Conservation (phyloP, 768 basidiomycete species). For the Pulveroboletus sp. region DNA sequence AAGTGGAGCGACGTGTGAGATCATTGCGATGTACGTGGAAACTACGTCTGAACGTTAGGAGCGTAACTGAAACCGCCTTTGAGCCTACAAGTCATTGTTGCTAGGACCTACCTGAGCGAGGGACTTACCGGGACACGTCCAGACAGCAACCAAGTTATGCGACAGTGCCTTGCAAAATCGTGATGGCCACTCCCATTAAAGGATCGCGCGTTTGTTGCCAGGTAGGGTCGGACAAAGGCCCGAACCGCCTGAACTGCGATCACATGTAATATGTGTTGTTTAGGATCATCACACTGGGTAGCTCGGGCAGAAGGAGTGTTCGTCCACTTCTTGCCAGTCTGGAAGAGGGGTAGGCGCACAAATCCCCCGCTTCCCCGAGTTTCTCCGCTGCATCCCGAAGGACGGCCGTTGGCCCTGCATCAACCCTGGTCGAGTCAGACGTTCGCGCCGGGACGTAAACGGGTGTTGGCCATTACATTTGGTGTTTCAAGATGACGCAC, state of each 20-base stretch:
- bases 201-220: too few relatives aligned
- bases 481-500: neutral
- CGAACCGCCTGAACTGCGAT: neutral
- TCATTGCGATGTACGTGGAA: neutral
- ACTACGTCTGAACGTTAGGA: neutral
- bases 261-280: neutral
- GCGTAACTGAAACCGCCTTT: neutral
- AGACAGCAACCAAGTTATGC: neutral
- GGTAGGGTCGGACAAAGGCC: too few relatives aligned
- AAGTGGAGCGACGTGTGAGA: too few relatives aligned
- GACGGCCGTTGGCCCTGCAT: too few relatives aligned
- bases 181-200: too few relatives aligned
- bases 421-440: constrained; percentile 3
- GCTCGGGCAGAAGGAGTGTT: too few relatives aligned
- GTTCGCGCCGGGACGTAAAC: neutral
- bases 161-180: neutral
- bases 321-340: too few relatives aligned
- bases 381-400: too few relatives aligned
- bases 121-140: neutral
- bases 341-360: too few relatives aligned
- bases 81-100: constrained; percentile 7
- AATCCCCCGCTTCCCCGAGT: too few relatives aligned
- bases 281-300: too few relatives aligned
- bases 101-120: constrained; percentile 4
- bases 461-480: neutral